Evolutionary conservation across 192 early-diverging fungal species (phyloP), one percentile per base, ranked within the genome.

Genomic region (Pilobolus umbonatus): DNA sequence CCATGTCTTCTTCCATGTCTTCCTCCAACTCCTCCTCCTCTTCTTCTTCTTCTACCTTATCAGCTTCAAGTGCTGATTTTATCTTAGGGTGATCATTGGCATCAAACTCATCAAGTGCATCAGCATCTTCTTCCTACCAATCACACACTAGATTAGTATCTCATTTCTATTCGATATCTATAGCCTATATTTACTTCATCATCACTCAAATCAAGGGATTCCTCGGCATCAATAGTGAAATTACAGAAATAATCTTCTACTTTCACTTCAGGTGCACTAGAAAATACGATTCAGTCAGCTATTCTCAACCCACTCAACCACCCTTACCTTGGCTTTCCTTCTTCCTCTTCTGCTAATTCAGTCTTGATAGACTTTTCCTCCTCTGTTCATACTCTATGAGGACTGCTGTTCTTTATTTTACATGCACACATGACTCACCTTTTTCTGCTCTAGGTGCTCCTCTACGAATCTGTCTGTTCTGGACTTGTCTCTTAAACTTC

Each of bases 151-250:
- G 15, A 19, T 11, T 26, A 4, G 15, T 36, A 8, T 22, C 5
- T 22, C 35, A 49, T 14, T 30, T 30, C 24, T 30, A 24, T 19
- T 12, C 32, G 21, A 46, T 1, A 47, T 30, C 1, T 19, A 36
- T n/a, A 36, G 21, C 14, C 8, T 12, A n/a, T 56, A 45, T 5
- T 53, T 65, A 67, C 68, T 32, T 77, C 68, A 59, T 73, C 74
- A 9, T 65, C 71, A n/a, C 47, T 39, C 43, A 64, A 59, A 45
- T 65, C 64, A 14, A 65, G 49, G 5, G 36, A 17, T 44, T 65
- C 64, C 52, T 65, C 64, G 15, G 35, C 29, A 17, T 65, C 48
- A 14, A 65, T 34, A 4, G 34, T 29, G 32, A 52, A 65, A 26
- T 53, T 50, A n/a, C 28, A 36, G 25, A 65, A 65, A 49, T 59